Conservation (phyloP, 2,329 filamentous ascomycete genomes). For the Cladosporium oxysporum region DNA sequence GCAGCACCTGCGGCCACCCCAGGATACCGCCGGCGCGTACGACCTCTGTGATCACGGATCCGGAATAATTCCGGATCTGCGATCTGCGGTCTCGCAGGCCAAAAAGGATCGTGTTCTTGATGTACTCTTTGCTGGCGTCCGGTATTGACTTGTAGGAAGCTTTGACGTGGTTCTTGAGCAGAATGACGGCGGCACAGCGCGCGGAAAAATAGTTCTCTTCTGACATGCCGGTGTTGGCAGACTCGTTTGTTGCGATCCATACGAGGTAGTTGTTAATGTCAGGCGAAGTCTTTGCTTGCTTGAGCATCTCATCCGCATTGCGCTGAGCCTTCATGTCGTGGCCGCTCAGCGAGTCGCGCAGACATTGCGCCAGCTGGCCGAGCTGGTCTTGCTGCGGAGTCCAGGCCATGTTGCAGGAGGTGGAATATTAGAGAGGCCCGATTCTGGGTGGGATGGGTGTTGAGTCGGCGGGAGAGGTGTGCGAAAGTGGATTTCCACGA, state of each 20-base stretch:
- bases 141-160: constrained; percentile 74
- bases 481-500: background rate
- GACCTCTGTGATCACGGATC: constrained; percentile 91
- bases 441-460: background rate
- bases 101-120: constrained; percentile 76
- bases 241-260: constrained; percentile 73
- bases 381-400: constrained; percentile 85
- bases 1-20: constrained; percentile 87
- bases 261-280: constrained; percentile 98
- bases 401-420: constrained; percentile 72
- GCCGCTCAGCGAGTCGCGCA: constrained; percentile 88
- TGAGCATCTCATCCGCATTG: constrained; percentile 89
- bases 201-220: constrained; percentile 69
- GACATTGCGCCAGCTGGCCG: constrained; percentile 82
- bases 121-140: constrained; percentile 69
- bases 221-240: constrained; percentile 57
- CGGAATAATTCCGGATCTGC: constrained; percentile 85
- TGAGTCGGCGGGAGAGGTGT: background rate
- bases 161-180: constrained; percentile 93
- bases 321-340: constrained; percentile 79
- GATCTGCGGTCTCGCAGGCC: constrained; percentile 78
- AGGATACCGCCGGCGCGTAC: constrained; percentile 81
- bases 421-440: background rate
- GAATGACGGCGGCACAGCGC: constrained; percentile 83
- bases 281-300: constrained; percentile 81